Base-by-base conservation (phyloP, 2,329 filamentous ascomycete genomes). In the Cladosporium oxysporum region DNA sequence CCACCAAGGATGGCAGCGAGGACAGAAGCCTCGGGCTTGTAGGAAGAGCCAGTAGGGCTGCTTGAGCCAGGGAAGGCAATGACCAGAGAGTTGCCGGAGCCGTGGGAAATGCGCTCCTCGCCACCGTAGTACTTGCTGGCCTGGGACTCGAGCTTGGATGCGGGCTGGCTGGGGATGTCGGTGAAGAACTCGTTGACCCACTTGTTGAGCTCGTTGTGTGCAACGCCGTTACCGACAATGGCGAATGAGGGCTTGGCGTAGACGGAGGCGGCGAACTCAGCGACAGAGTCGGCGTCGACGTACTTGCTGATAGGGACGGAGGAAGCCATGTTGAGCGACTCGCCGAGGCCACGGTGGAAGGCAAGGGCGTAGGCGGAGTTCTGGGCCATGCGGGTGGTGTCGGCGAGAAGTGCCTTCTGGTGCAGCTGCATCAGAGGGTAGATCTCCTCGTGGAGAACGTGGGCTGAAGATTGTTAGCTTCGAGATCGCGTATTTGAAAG, bases 101-200 rank as follows among this genome's bases (percentile, higher is more conserved):
- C 84, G 79, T 92, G 91, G 70, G 91, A 85, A 72, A 91, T 91
- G 73, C 95, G 92, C 84, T 96, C 92, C 85, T 99, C 93, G 77
- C 95, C 96, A 79, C 95, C 95, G 76, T 88, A 91, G 88, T 98
- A 99, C 82, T 93, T 95, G 78, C 88, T 87, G 70, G 90, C 84
- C 71, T 87, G 80, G 68, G 83, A 82, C 77, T 87, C 85, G 69
- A 90, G 81, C 49, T 81, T 74, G 71, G 85, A 79, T 74, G 84
- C 81, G 79, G 74, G 73, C 61, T 76, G 75, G 72, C 83, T 78
- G 66, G 89, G 85, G 59, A 91, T 84, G 67, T 85, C 84, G 78
- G 88, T 88, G 85, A 99, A 98, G 87, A 97, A 97, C 78, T 96
- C 88, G 76, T 89, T 88, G 69, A 96, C 89, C 93, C 94, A 98